phyloP scores from a whole-genome alignment of 176 grass and related monocot genomes.

The Cenchrus purpureus region DNA sequence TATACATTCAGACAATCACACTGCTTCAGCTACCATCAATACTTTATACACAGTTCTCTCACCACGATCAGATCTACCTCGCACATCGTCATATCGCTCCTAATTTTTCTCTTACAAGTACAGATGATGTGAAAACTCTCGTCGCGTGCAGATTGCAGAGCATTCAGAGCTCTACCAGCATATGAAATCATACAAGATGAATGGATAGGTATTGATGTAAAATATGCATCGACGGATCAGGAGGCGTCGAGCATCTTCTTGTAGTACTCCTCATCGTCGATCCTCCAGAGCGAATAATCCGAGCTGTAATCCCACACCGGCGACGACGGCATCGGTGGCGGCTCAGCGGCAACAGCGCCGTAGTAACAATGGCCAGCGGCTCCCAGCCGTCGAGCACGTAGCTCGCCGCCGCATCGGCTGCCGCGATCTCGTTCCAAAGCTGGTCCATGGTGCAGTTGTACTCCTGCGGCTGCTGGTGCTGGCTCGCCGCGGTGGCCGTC shows the following conservation, averaged over 20 bases:
- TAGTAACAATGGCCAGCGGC: background rate
- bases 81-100: background rate
- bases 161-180: background rate
- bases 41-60: background rate
- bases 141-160: background rate
- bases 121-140: background rate
- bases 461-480: background rate
- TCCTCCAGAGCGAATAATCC: conserved; percentile 78
- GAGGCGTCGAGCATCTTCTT: conserved; percentile 54
- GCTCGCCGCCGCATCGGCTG: conserved; percentile 38
- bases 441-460: conserved; percentile 58
- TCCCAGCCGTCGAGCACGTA: conserved; percentile 49
- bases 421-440: conserved; percentile 90
- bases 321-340: conserved; percentile 34
- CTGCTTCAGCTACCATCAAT: background rate
- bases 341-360: background rate
- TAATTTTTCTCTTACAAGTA: background rate
- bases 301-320: conserved; percentile 74
- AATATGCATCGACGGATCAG: background rate
- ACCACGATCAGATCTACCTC: background rate
- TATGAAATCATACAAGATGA: background rate
- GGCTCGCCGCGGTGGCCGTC: conserved; percentile 24
- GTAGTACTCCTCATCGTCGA: conserved; percentile 78
- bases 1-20: background rate
- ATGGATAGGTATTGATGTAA: background rate